A percentile compares a stretch with the other conserved stretches of the same genome.
These are phyloP conservation scores for Singerocomus inundabilis DNA, from an alignment of 1,284 basidiomycete genomes.

Conservation along the genomic window DNA sequence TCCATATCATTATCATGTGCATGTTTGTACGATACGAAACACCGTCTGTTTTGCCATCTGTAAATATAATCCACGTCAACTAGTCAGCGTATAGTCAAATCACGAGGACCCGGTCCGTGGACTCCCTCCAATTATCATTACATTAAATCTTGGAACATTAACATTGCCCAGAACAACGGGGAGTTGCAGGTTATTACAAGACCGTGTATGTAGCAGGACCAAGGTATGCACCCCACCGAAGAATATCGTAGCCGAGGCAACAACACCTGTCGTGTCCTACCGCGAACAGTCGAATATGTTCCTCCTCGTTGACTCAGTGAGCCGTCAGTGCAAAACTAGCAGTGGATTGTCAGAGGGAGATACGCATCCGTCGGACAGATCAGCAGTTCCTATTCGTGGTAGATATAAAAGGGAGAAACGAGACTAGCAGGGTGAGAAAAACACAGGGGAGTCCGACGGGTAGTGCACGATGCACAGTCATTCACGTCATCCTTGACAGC, in stretches of 20 bases:
- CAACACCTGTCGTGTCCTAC: background rate
- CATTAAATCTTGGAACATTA: too few relatives aligned
- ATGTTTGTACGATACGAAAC: constrained; percentile 16
- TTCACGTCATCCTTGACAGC: too few relatives aligned
- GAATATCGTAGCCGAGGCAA: background rate
- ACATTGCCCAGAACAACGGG: background rate
- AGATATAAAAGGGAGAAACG: background rate
- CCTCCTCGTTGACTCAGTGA: too few relatives aligned
- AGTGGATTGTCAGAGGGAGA: background rate
- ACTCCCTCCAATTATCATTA: constrained; percentile 9
- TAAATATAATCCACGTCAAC: background rate
- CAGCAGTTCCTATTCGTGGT: background rate
- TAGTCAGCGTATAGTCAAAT: background rate
- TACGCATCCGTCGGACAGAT: background rate
- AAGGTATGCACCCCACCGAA: background rate
- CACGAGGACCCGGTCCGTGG: background rate
- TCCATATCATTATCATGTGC: constrained; percentile 9
- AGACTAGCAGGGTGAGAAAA: background rate
- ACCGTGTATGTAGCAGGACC: background rate
- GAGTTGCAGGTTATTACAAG: background rate
- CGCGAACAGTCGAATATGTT: background rate
- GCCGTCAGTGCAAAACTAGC: background rate
- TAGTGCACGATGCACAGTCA: background rate
- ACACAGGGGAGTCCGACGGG: too few relatives aligned
- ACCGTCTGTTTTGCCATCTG: background rate